Conservation (phyloP, 75 land plant genomes). For the Adiantum capillusveneris region DNA sequence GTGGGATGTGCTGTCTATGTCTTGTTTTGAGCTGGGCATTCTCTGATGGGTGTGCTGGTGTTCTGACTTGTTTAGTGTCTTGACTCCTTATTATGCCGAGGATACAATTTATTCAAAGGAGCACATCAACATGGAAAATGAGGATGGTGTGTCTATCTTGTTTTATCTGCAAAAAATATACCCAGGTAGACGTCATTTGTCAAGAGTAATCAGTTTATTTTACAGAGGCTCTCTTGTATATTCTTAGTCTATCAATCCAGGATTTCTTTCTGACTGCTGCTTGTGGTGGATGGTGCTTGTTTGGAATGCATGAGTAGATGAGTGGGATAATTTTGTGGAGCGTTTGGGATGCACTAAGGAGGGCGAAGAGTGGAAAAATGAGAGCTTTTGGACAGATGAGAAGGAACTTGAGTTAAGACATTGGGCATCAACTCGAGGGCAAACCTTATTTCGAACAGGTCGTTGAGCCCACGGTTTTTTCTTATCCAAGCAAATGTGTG, state of each 20-base stretch:
- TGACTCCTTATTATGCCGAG: constrained; percentile 95
- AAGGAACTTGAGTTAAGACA: constrained; percentile 68
- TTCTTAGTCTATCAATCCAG: too few relatives aligned
- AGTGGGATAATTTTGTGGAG: constrained; percentile 96
- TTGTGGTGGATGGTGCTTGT: too few relatives aligned
- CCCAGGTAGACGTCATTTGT: constrained; percentile 50
- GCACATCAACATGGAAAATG: constrained; percentile 83
- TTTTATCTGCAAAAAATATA: constrained; percentile 92
- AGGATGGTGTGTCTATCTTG: constrained; percentile 90
- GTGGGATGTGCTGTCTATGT: too few relatives aligned
- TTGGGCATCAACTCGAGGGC: constrained; percentile 96
- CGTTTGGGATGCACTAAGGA: constrained; percentile 47
- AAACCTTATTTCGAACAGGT: constrained; percentile 95
- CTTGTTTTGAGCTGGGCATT: too few relatives aligned
- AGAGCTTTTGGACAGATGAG: constrained; percentile 33
- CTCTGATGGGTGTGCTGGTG: too few relatives aligned
- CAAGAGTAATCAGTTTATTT: too few relatives aligned
- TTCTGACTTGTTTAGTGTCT: too few relatives aligned
- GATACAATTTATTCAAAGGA: constrained; percentile 73
- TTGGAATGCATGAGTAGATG: constrained; percentile 43
- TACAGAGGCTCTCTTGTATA: too few relatives aligned
- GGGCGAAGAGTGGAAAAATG: constrained; percentile 42
- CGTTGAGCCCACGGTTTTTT: constrained; percentile 2
- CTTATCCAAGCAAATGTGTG: too few relatives aligned
- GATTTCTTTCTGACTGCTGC: too few relatives aligned